These are phyloP conservation scores for Sugiyamaella castrensis DNA, from an alignment of 1,139 yeast species.

Conservation along the genomic window DNA sequence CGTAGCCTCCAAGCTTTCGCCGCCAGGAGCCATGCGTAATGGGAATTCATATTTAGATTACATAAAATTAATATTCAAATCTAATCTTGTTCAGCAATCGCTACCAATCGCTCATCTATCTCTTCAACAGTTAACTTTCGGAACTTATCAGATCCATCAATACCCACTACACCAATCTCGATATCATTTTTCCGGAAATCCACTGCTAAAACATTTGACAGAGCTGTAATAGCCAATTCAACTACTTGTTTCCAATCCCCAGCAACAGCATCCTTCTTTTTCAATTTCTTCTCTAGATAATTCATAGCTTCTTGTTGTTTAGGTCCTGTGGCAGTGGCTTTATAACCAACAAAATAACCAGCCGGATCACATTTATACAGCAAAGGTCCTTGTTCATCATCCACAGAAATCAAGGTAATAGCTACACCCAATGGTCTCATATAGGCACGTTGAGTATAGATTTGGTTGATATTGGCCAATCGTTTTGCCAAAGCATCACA, in stretches of 20 bases:
- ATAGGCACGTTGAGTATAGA: conserved; percentile 97
- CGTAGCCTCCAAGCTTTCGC: conserved; percentile 9
- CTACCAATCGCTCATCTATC: conserved; percentile 87
- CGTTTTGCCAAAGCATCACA: conserved; percentile 90
- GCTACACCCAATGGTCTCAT: conserved; percentile 98
- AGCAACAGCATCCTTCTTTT: conserved; percentile 65
- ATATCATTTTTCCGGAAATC: conserved; percentile 92
- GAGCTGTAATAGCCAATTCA: conserved; percentile 81
- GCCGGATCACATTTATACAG: conserved; percentile 96
- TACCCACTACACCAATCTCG: conserved; percentile 87
- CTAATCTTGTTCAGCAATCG: conserved; percentile 94
- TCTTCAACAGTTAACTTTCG: conserved; percentile 74
- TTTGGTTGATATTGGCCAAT: conserved; percentile 91
- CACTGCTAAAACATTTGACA: conserved; percentile 83
- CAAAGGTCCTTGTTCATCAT: conserved; percentile 87
- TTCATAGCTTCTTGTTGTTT: conserved; percentile 96
- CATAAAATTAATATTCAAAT: neutral
- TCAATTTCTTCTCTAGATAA: conserved; percentile 85
- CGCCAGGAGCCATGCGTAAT: conserved; percentile 1
- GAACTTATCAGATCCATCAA: conserved; percentile 45
- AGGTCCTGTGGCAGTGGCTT: conserved; percentile 95
- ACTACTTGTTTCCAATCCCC: conserved; percentile 90
- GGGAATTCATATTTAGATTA: conserved; percentile 8
- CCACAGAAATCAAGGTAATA: conserved; percentile 81
- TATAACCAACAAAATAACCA: conserved; percentile 87